Evolutionary conservation across 352 stramenopile genomes (phyloP).

Genomic region (Globisporangium takayamanum): DNA sequence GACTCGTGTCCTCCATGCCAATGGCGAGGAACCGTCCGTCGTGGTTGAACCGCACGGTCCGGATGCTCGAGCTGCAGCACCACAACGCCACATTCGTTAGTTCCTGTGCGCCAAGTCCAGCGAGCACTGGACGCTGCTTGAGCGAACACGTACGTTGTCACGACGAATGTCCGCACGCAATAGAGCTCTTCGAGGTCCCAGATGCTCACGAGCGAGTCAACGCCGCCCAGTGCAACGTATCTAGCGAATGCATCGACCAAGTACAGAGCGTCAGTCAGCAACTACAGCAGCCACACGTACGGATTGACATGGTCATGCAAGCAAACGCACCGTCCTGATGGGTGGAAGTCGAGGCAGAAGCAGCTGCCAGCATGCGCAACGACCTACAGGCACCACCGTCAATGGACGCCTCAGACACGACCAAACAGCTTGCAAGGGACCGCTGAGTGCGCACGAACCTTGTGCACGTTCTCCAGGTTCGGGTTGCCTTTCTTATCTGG

Average conservation of each 20-base stretch:
- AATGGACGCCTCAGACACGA: neutral
- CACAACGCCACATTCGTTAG: neutral
- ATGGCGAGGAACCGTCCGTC: constrained; percentile 69
- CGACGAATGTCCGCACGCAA: constrained; percentile 75
- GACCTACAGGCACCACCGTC: constrained; percentile 22
- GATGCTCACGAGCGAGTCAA: constrained; percentile 79
- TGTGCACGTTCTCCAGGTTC: constrained; percentile 81
- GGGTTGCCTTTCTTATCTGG: constrained; percentile 69
- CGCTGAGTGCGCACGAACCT: constrained; percentile 27
- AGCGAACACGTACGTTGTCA: constrained; percentile 46
- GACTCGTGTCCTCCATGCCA: constrained; percentile 65
- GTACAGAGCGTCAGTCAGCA: neutral
- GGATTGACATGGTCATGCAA: neutral
- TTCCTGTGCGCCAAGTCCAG: neutral
- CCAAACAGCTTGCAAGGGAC: neutral
- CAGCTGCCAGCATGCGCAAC: constrained; percentile 77
- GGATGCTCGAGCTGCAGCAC: constrained; percentile 56
- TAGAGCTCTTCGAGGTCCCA: constrained; percentile 86
- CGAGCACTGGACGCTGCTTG: neutral
- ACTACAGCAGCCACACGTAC: too few species aligned
- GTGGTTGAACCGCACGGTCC: constrained; percentile 72
- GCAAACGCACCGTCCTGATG: constrained; percentile 46
- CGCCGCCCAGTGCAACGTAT: constrained; percentile 65
- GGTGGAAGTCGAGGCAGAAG: constrained; percentile 72
- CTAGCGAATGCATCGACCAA: constrained; percentile 16